Percentiles rank a stretch among this genome's conserved stretches.
phyloP scores from a whole-genome alignment of 176 grass and related monocot species.

The Lolium rigidum region DNA sequence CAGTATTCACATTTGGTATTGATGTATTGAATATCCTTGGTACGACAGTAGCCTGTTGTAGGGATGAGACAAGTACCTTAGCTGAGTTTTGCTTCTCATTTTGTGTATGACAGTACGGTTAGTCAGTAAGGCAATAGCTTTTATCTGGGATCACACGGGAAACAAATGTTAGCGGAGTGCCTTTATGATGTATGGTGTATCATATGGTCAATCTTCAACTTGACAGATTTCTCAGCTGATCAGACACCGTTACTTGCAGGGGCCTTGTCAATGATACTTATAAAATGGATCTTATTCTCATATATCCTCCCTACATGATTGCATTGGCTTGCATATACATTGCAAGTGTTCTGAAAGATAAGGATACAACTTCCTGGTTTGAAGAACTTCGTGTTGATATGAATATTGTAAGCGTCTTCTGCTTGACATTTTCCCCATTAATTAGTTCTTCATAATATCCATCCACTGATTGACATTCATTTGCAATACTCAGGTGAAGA shows the following conservation, averaged over 20 bases:
- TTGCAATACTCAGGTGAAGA: constrained; percentile 66
- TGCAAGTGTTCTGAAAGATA: constrained; percentile 77
- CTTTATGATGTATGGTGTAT: neutral
- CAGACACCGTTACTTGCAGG: constrained; percentile 51
- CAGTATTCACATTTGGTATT: constrained; percentile 2
- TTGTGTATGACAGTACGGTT: constrained; percentile 1
- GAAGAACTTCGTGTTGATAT: constrained; percentile 94
- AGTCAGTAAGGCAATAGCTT: constrained; percentile 4
- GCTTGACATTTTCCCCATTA: neutral
- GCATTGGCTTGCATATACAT: constrained; percentile 97
- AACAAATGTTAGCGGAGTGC: neutral
- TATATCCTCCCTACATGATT: constrained; percentile 96
- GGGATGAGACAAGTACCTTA: neutral
- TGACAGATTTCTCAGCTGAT: constrained; percentile 28
- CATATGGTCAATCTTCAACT: neutral
- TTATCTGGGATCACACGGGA: neutral
- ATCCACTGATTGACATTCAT: neutral
- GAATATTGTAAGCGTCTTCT: constrained; percentile 62
- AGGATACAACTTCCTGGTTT: constrained; percentile 87
- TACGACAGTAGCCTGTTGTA: neutral
- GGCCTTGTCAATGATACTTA: constrained; percentile 96
- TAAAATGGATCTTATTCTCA: constrained; percentile 96
- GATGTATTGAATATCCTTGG: constrained; percentile 23
- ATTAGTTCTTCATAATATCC: neutral
- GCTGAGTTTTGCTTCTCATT: constrained; percentile 8